A percentile compares a stretch with the other conserved stretches of the same genome.
These are phyloP conservation scores for Calonectria hawksworthii DNA, from an alignment of 2,329 filamentous ascomycete genomes.

Conservation along the genomic window DNA sequence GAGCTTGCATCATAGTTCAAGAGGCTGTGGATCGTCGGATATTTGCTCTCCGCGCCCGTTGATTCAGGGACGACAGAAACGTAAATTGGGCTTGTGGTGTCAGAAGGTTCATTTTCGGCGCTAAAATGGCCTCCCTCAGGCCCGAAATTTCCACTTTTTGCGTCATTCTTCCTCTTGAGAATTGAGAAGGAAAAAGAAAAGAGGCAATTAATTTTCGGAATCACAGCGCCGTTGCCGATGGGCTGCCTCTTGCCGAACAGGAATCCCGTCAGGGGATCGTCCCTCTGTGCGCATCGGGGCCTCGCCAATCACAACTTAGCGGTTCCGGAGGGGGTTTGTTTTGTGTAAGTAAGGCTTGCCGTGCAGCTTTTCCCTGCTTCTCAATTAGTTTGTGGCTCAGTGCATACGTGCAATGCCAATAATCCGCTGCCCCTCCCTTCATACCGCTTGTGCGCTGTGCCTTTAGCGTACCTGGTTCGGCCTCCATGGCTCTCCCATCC, in stretches of 20 bases:
- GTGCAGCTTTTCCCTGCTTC: background rate
- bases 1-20: background rate
- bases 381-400: constrained; percentile 11
- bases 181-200: background rate
- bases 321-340: constrained; percentile 1
- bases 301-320: constrained; percentile 11
- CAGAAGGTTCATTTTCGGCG: constrained; percentile 4
- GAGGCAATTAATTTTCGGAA: constrained; percentile 9
- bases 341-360: background rate
- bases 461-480: background rate
- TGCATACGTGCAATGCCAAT: background rate
- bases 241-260: constrained; percentile 3
- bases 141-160: constrained; percentile 6
- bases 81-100: background rate
- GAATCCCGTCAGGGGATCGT: background rate
- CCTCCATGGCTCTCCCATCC: background rate
- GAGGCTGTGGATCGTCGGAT: background rate
- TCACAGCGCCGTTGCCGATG: constrained; percentile 7
- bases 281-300: constrained; percentile 1
- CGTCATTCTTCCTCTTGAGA: background rate
- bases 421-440: constrained; percentile 1
- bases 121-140: constrained; percentile 7
- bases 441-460: background rate
- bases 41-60: constrained; percentile 6
- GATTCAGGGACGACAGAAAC: background rate